These are phyloP conservation scores for Ceratobasidium sp. DNA, from an alignment of 1,284 basidiomycete species.

Conservation along the genomic window DNA sequence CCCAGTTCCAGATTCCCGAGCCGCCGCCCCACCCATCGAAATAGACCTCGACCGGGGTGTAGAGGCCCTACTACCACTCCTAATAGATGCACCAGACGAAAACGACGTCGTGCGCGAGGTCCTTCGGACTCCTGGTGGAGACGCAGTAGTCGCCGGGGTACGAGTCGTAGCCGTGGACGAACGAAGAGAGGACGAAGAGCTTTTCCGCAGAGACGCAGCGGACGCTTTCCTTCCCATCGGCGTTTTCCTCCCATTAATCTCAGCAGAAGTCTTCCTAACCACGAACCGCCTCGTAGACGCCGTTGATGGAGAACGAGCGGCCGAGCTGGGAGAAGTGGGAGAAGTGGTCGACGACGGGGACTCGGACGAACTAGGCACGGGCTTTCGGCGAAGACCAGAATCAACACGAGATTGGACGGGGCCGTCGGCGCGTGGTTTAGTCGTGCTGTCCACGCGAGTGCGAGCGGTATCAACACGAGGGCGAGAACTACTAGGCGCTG, in stretches of 20 bases:
- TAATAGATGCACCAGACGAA: conserved; percentile 20
- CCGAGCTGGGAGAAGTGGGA: neutral
- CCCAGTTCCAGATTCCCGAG: neutral
- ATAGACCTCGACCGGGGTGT: conserved; percentile 12
- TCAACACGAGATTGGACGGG: conserved; percentile 25
- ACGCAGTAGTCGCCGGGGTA: conserved; percentile 7
- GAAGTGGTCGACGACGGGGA: neutral
- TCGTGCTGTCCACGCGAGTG: conserved; percentile 6
- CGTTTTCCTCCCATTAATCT: neutral
- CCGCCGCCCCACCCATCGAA: conserved; percentile 13
- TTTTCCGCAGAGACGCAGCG: conserved; percentile 39
- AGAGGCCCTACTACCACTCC: neutral
- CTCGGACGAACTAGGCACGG: neutral
- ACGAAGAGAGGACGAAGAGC: conserved; percentile 37
- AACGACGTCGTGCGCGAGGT: conserved; percentile 16
- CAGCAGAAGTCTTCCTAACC: conserved; percentile 11
- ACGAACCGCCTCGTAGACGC: conserved; percentile 20
- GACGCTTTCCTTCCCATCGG: conserved; percentile 22
- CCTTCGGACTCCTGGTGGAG: neutral
- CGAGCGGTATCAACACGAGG: conserved; percentile 1
- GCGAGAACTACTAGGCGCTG: neutral
- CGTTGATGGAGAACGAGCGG: conserved; percentile 24
- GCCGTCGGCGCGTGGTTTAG: conserved; percentile 19
- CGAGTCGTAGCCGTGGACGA: conserved; percentile 13
- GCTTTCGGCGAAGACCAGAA: conserved; percentile 31